Evolutionary conservation across 768 basidiomycete genomes (phyloP), one percentile per base, ranked within the genome.

Genomic region (Boletales sp.): DNA sequence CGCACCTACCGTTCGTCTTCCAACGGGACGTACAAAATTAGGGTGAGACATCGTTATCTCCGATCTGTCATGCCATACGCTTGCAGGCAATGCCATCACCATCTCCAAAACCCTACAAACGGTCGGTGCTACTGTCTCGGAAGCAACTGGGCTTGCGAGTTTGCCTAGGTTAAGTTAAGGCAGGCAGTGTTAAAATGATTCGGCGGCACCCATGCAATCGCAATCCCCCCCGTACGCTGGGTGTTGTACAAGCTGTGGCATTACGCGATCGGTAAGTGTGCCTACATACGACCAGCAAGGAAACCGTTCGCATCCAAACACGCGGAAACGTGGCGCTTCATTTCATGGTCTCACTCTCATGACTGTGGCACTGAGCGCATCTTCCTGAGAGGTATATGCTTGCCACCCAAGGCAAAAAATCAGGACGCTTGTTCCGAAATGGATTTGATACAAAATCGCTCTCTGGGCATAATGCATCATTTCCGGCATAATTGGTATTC

Each of bases 31-130:
- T 32, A 39, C 37, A 45, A 45, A 35, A 36, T 47, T 47, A 45
- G 15, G 39, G 59, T 61, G 59, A 61, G 45, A 60, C 55, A 58
- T 32, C 18, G 34, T 31, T 21, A 38, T 55, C 47, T 50, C 43
- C 45, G 48, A 10, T 18, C 14, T 31, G 29, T 40, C 48, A 12
- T 44, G 29, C 32, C 35, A 30, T 44, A 17, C 3, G 15, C 40
- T n/a, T n/a, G n/a, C n/a, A n/a, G 39, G 27, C 24, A 24, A 24
- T 50, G 45, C 37, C 41, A 41, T 46, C 14, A 24, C 35, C 13
- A 38, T 34, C 39, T 45, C 47, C 34, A 38, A 38, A 47, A 21
- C 41, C 30, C 24, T 24, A 24, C 24, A 5, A 5, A 24, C 24
- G 24, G 24, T 24, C 24, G 24, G 5, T 24, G 24, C 24, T 24